Base-by-base conservation (phyloP, 345 rosid genomes). In the Citrus medica region DNA sequence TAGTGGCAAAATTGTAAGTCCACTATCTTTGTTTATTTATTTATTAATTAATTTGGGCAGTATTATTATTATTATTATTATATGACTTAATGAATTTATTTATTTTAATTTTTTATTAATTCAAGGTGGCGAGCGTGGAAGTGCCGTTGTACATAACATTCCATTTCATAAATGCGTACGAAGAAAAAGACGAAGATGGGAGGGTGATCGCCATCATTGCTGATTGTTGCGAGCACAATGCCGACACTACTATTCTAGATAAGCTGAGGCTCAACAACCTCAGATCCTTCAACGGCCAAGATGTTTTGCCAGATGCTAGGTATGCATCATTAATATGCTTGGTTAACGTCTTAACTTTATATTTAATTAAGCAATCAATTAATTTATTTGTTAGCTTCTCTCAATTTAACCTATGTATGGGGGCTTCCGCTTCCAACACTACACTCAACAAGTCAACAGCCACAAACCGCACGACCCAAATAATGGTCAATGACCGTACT, bases 121-220 rank as follows among this genome's bases (percentile, higher is more conserved):
- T 77, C 72, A 77, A 95, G 98, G 98, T 93, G 84, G 86, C 92
- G 66, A 93, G 98, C 28, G 99, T 93, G 86, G 97, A 96, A 82
- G 99, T 96, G 35, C 99, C 99, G 1, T 71, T 95, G 7, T 96
- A 48, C 63, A 88, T 96, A 71, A 92, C 96, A 16, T 93, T 96
- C 85, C 99, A 96, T 83, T 93, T 93, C 88, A 94, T 94, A 67
- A 96, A 96, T 78, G 99, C 98, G 7, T 94, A 93, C 65, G 97
- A 96, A 83, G 97, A 92, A 82, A 85, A 58, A 80, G 94, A 93
- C 67, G 92, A 91, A 64, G 97, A 92, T 0, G 99, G 99, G 9
- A 87, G 93, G 71, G 87, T 88, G 65, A 89, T 84, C 12, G 89
- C 84, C 7, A 76, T 96, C 9, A 70, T 93, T 10, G 97, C 93